Conservation (phyloP, 306 rosid species). For the Begonia loranthoides region DNA sequence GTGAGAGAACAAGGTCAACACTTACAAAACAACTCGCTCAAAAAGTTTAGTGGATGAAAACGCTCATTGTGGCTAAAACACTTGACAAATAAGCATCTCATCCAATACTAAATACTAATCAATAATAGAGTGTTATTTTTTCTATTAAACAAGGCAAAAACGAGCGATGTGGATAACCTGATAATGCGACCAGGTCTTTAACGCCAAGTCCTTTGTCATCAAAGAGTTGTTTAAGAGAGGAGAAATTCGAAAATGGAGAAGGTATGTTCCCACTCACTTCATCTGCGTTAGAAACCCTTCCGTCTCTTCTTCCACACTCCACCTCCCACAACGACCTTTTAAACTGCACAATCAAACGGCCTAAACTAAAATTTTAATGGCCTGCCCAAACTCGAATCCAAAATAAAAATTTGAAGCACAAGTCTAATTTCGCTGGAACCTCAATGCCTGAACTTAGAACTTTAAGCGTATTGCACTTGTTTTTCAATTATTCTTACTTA, state of each 20-base stretch:
- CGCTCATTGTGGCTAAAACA: too few species aligned
- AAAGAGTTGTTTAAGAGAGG: conserved; percentile 17
- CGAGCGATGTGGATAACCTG: conserved; percentile 6
- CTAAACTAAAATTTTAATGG: not conserved
- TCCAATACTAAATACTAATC: not conserved
- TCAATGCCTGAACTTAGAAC: not conserved
- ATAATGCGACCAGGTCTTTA: conserved; percentile 24
- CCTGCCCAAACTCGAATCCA: too few species aligned
- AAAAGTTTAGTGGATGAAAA: too few species aligned
- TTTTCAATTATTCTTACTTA: not conserved
- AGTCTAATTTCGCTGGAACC: too few species aligned
- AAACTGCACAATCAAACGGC: conserved; percentile 20
- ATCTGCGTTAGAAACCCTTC: conserved; percentile 12
- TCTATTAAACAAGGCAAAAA: not conserved
- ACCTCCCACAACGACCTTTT: conserved; percentile 14
- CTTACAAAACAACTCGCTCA: too few species aligned
- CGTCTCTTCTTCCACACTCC: conserved; percentile 28
- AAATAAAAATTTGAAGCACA: too few species aligned
- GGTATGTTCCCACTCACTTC: conserved; percentile 26
- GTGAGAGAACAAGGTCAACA: too few species aligned
- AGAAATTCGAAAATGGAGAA: conserved; percentile 18
- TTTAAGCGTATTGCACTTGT: not conserved
- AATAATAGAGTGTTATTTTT: not conserved
- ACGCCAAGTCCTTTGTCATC: conserved; percentile 8
- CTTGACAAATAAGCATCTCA: not conserved